Percentiles rank a stretch among this genome's conserved stretches.
Evolutionary conservation across 208 protist genomes (phyloP).

Genomic region (Wallacemonas sp.): DNA sequence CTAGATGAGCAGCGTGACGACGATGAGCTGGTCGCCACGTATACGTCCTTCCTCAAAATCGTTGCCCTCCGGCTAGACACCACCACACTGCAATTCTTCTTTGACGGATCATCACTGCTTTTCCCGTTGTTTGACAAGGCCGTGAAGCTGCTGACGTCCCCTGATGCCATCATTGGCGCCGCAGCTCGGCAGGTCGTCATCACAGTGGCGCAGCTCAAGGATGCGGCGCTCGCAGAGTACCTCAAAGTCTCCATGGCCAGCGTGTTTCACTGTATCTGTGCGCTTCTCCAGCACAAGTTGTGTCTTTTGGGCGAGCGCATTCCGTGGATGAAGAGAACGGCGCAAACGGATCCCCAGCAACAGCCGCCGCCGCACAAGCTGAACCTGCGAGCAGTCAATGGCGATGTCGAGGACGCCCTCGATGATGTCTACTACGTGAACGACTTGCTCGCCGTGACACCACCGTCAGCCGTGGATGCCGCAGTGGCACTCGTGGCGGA

Average conservation of each 20-base stretch:
- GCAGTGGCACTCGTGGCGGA: background rate
- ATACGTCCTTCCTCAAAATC: slow-evolving; percentile 85
- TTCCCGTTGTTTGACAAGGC: slow-evolving; percentile 81
- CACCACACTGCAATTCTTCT: slow-evolving; percentile 85
- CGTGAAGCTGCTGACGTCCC: slow-evolving; percentile 41
- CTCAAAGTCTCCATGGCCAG: slow-evolving; percentile 34
- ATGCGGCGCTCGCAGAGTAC: slow-evolving; percentile 45
- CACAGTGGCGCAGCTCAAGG: slow-evolving; percentile 55
- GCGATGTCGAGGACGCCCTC: slow-evolving; percentile 65
- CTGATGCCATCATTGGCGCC: slow-evolving; percentile 74
- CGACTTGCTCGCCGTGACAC: slow-evolving; percentile 61
- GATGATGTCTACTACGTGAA: slow-evolving; percentile 86
- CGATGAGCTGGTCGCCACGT: slow-evolving; percentile 78
- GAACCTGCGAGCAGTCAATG: slow-evolving; percentile 12
- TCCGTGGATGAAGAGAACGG: slow-evolving; percentile 13
- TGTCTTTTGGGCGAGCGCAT: slow-evolving; percentile 26
- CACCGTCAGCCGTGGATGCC: slow-evolving; percentile 13
- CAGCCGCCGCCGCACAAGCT: background rate
- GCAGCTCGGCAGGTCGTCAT: slow-evolving; percentile 84
- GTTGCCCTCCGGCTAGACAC: slow-evolving; percentile 76
- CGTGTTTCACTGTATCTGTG: slow-evolving; percentile 35
- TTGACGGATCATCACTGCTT: slow-evolving; percentile 37
- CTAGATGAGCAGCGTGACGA: slow-evolving; percentile 56
- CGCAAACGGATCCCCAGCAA: background rate
- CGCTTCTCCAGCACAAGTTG: slow-evolving; percentile 33